These are phyloP conservation scores for Clarireedia homoeocarpa DNA, from an alignment of 2,329 filamentous ascomycete species.

Conservation along the genomic window DNA sequence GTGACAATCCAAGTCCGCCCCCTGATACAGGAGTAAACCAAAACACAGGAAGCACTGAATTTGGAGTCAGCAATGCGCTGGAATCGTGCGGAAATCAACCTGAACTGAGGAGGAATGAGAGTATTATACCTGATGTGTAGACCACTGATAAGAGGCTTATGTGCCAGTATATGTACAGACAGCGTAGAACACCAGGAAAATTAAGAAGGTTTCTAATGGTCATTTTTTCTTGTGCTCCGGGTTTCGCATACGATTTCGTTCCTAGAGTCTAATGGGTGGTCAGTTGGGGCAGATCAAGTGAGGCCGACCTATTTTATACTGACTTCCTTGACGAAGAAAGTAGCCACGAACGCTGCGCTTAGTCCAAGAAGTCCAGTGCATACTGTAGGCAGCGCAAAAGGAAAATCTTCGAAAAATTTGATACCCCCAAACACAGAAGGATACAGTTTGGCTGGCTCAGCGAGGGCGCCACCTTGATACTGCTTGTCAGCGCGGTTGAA, in stretches of 20 bases:
- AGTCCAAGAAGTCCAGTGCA: conserved; percentile 46
- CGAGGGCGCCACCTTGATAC: conserved; percentile 53
- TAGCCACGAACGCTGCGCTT: conserved; percentile 42
- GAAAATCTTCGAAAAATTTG: conserved; percentile 54
- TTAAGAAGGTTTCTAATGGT: conserved; percentile 49
- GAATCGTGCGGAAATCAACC: background rate
- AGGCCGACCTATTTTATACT: background rate
- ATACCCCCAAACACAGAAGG: conserved; percentile 46
- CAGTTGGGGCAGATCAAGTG: background rate
- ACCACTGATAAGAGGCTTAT: conserved; percentile 61
- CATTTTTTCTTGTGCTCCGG: conserved; percentile 25
- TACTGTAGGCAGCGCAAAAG: conserved; percentile 59
- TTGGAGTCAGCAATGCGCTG: background rate
- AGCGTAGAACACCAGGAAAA: conserved; percentile 55
- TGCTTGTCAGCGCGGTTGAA: conserved; percentile 25
- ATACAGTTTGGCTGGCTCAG: conserved; percentile 59
- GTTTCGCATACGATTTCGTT: conserved; percentile 19
- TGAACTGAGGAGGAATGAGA: too few species aligned
- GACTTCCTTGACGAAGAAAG: conserved; percentile 53
- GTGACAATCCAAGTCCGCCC: conserved; percentile 58
- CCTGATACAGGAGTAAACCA: conserved; percentile 54
- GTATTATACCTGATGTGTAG: conserved; percentile 49
- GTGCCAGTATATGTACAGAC: conserved; percentile 58
- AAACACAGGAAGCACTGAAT: conserved; percentile 52
- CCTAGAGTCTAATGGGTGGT: conserved; percentile 36